phyloP scores from a whole-genome alignment of 208 protist species.

The Trypanosoma avium region DNA sequence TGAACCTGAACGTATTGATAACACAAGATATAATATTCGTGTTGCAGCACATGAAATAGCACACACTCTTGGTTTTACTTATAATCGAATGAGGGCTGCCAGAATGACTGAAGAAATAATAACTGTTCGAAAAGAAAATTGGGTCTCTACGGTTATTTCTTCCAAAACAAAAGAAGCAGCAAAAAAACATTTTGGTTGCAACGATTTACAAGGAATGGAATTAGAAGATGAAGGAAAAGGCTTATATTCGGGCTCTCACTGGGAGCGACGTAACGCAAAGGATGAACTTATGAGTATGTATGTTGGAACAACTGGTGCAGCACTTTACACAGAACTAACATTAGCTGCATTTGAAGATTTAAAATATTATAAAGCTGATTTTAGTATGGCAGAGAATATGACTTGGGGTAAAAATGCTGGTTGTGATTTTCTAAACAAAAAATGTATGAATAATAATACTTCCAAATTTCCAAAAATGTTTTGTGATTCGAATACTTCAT shows the following conservation, averaged over 20 bases:
- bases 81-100: neutral
- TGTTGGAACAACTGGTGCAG: conserved; percentile 3
- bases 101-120: conserved; percentile 6
- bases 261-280: conserved; percentile 78
- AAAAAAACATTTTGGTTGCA: conserved; percentile 64
- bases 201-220: conserved; percentile 44
- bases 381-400: conserved; percentile 51
- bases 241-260: conserved; percentile 66
- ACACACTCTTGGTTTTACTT: conserved; percentile 65
- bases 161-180: conserved; percentile 31
- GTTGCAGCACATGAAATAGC: conserved; percentile 69
- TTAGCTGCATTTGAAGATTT: conserved; percentile 72
- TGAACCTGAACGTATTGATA: conserved; percentile 29
- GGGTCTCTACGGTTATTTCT: conserved; percentile 27
- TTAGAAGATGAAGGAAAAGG: conserved; percentile 60
- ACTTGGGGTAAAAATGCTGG: conserved; percentile 55
- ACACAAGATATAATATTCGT: conserved; percentile 15
- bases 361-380: conserved; percentile 75
- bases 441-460: conserved; percentile 34
- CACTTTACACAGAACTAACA: conserved; percentile 65
- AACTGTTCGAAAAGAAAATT: conserved; percentile 36
- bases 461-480: conserved; percentile 17
- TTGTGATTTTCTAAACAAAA: conserved; percentile 43
- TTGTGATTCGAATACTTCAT: conserved; percentile 16
- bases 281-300: conserved; percentile 77